Evolutionary conservation across 148 eudicot species (phyloP).

Genomic region (Chenopodium quinoa): DNA sequence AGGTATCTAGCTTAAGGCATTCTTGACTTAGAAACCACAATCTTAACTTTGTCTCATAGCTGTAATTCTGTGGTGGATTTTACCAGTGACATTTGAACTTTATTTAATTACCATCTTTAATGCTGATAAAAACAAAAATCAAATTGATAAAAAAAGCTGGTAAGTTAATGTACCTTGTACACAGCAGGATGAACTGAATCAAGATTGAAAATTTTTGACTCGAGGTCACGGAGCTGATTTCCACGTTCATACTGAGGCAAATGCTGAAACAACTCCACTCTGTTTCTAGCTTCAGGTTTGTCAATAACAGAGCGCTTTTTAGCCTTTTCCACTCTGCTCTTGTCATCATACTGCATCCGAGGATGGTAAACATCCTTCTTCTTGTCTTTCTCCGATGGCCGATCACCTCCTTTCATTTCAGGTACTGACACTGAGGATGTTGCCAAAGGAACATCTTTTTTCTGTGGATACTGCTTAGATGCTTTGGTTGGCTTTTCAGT

Average conservation of each 20-base stretch:
- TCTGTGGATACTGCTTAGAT: conserved; percentile 47
- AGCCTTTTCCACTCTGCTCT: conserved; percentile 77
- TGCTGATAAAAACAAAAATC: background rate
- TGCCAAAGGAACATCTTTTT: conserved; percentile 40
- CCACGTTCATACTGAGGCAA: conserved; percentile 91
- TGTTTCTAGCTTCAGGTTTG: conserved; percentile 72
- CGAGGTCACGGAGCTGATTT: conserved; percentile 64
- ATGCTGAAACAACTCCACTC: conserved; percentile 82
- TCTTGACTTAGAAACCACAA: background rate
- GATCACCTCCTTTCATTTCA: conserved; percentile 64
- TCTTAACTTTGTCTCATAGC: background rate
- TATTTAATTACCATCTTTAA: background rate
- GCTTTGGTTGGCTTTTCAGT: conserved; percentile 39
- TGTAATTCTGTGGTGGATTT: background rate
- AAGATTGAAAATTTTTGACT: conserved; percentile 61
- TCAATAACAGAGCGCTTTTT: conserved; percentile 69
- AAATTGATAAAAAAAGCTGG: background rate
- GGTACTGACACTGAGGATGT: conserved; percentile 44
- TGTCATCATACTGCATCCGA: conserved; percentile 90
- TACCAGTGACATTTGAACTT: background rate
- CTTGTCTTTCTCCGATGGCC: conserved; percentile 67
- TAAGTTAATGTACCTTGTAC: conserved; percentile 56
- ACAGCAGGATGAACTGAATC: conserved; percentile 84
- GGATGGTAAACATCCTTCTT: conserved; percentile 79
- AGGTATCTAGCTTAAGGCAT: background rate